A percentile compares a stretch with the other conserved stretches of the same genome.
Conservation (phyloP, 371 early-diverging fungal genomes). For the Mortierella sp. region DNA sequence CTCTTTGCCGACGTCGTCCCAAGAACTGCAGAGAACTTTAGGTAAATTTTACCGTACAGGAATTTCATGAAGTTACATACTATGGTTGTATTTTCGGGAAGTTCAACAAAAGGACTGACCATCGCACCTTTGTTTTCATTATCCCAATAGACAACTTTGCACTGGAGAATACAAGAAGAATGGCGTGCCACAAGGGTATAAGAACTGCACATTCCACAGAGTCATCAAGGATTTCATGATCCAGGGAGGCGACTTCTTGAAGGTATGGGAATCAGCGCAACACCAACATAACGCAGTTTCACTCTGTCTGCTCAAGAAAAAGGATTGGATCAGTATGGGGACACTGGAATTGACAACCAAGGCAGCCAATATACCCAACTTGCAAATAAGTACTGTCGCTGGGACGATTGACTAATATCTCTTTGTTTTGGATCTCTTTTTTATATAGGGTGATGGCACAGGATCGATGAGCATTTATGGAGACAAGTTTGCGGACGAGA, state of each 20-base stretch:
- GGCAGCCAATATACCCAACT: too few species aligned
- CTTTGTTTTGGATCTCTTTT: not conserved
- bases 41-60: conserved; percentile 55
- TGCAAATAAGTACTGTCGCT: too few species aligned
- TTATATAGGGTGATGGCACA: conserved; percentile 93
- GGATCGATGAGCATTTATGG: conserved; percentile 98
- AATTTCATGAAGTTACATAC: not conserved
- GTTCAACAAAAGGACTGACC: too few species aligned
- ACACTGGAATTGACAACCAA: not conserved
- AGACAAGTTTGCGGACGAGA: conserved; percentile 96
- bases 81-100: too few species aligned
- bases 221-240: conserved; percentile 98
- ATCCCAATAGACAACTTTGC: conserved; percentile 79
- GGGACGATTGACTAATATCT: not conserved
- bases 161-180: conserved; percentile 92
- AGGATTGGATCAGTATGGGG: not conserved
- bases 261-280: too few species aligned
- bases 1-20: conserved; percentile 95
- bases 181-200: conserved; percentile 90
- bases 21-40: conserved; percentile 99
- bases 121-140: conserved; percentile 4
- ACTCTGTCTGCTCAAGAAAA: not conserved
- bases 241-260: conserved; percentile 99
- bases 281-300: too few species aligned
- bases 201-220: conserved; percentile 91